Evolutionary conservation across 345 rosid species (phyloP).

Genomic region (Syzygium oleosum): DNA sequence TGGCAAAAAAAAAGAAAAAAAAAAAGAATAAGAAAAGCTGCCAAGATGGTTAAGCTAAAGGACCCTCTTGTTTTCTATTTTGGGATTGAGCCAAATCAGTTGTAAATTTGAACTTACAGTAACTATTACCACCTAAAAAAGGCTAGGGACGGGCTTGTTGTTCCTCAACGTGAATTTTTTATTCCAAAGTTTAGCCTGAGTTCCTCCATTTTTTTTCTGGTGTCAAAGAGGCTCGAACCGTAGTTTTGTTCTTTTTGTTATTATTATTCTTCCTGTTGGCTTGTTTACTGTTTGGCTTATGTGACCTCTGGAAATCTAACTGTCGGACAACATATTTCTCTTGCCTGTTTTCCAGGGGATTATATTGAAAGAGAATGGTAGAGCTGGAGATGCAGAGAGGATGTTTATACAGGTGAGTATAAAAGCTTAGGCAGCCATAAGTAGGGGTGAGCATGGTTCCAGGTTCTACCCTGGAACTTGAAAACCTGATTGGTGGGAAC

Average conservation of each 20-base stretch:
- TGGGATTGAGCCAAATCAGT: not conserved
- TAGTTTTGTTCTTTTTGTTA: not conserved
- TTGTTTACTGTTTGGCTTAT: not conserved
- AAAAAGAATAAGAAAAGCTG: not conserved
- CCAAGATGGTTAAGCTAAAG: not conserved
- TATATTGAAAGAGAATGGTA: conserved; percentile 78
- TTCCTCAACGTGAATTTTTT: not conserved
- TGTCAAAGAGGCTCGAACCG: not conserved
- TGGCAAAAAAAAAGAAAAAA: not conserved
- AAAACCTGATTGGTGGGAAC: too few species aligned
- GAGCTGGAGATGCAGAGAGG: conserved; percentile 83
- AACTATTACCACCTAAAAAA: not conserved
- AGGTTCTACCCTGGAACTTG: too few species aligned
- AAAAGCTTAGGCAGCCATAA: not conserved
- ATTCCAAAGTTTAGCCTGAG: not conserved
- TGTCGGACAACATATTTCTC: not conserved
- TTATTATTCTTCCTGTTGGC: not conserved
- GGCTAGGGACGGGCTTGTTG: not conserved
- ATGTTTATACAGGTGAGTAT: conserved; percentile 92
- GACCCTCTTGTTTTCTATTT: not conserved
- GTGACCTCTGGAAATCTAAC: not conserved
- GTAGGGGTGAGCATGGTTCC: too few species aligned
- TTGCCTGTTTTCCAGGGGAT: conserved; percentile 52
- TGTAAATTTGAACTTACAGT: not conserved
- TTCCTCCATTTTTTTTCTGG: not conserved